Evolutionary conservation across 345 rosid species (phyloP).

Genomic region (Hypericum androsaemum): DNA sequence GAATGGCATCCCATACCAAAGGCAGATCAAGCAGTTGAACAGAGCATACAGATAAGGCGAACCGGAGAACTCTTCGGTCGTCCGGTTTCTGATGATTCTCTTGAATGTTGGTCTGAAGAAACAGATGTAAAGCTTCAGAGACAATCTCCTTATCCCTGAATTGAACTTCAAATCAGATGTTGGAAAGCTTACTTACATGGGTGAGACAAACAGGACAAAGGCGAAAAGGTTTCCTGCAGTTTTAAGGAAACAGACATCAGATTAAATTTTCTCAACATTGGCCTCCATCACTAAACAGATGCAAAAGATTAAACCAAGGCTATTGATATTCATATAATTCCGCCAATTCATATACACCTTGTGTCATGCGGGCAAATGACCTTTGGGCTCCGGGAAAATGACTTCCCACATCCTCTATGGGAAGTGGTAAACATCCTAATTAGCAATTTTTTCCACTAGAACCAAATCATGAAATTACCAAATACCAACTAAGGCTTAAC

Average conservation of each 20-base stretch:
- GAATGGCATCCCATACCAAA: constrained; percentile 49
- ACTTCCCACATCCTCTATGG: too few relatives aligned
- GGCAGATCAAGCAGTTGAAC: constrained; percentile 44
- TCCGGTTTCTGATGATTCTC: constrained; percentile 37
- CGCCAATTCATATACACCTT: too few relatives aligned
- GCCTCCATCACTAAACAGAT: too few relatives aligned
- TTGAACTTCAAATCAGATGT: neutral
- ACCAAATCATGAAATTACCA: too few relatives aligned
- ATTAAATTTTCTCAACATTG: neutral
- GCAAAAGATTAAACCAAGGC: neutral
- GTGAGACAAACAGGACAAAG: constrained; percentile 40
- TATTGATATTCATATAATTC: too few relatives aligned
- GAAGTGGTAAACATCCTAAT: too few relatives aligned
- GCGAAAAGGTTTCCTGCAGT: constrained; percentile 43
- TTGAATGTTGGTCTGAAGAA: constrained; percentile 40
- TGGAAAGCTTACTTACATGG: constrained; percentile 30
- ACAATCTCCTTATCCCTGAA: neutral
- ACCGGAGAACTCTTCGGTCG: constrained; percentile 47
- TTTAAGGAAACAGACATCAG: neutral
- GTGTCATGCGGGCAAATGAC: too few relatives aligned
- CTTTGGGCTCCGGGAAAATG: too few relatives aligned
- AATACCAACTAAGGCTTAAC: too few relatives aligned
- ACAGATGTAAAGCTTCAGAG: neutral
- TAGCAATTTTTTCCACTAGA: too few relatives aligned
- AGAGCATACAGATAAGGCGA: constrained; percentile 40